These are phyloP conservation scores for Alternaria conjuncta DNA, from an alignment of 2,329 filamentous ascomycete species.

Conservation along the genomic window DNA sequence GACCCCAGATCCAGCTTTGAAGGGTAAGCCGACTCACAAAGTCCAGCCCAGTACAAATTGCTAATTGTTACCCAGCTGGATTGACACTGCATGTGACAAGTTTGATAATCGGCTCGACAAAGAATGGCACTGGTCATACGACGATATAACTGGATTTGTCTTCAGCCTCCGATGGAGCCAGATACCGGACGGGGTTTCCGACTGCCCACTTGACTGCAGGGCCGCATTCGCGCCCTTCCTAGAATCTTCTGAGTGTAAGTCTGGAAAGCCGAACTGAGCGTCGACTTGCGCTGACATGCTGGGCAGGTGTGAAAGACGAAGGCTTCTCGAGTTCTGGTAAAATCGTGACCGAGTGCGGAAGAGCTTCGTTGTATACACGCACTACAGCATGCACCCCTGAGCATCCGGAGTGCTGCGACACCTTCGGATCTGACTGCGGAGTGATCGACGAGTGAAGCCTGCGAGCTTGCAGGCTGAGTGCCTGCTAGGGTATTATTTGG, in stretches of 20 bases:
- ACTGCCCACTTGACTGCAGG: neutral
- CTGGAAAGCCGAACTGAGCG: neutral
- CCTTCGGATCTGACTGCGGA: neutral
- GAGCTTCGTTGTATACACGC: neutral
- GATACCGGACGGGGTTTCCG: neutral
- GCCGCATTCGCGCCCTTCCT: neutral
- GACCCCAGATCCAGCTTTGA: neutral
- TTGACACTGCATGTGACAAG: neutral
- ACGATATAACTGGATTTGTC: neutral
- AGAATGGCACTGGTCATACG: neutral
- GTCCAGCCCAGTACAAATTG: neutral
- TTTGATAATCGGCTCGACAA: neutral
- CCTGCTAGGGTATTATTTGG: neutral
- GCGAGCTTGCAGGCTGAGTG: neutral
- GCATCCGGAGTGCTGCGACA: neutral
- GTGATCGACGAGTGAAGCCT: neutral
- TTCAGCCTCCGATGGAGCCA: neutral
- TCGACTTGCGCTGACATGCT: neutral
- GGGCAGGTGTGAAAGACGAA: neutral
- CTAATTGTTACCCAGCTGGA: neutral
- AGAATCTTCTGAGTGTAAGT: neutral
- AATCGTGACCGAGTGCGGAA: neutral
- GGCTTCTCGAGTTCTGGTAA: neutral
- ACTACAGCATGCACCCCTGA: neutral
- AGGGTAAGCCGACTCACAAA: neutral